phyloP scores from a whole-genome alignment of 2,329 filamentous ascomycete species.

The Colletotrichum theobromicola region DNA sequence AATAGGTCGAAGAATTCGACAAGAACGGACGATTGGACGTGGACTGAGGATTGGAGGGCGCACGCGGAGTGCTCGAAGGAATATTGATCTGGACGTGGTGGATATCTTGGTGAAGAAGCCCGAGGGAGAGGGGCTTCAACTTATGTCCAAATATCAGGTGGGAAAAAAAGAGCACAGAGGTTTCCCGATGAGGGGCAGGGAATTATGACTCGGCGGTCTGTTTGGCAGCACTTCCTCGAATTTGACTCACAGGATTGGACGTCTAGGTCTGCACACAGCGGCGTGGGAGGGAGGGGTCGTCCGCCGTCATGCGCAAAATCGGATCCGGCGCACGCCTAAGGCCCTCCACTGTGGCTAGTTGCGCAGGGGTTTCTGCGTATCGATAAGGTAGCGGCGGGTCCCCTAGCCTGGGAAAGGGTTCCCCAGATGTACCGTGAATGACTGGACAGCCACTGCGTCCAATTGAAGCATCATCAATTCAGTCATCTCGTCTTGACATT shows the following conservation, averaged over 20 bases:
- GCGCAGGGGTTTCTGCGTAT: not conserved
- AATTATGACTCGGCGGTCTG: slow-evolving; percentile 22
- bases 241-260: slow-evolving; percentile 22
- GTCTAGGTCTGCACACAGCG: not conserved
- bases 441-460: not conserved
- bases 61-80: slow-evolving; percentile 62
- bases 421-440: not conserved
- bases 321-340: slow-evolving; percentile 3
- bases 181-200: slow-evolving; percentile 20
- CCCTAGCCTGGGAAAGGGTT: not conserved
- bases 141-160: slow-evolving; percentile 13
- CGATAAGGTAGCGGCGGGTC: not conserved
- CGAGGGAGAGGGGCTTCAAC: slow-evolving; percentile 36
- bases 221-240: slow-evolving; percentile 12
- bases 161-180: slow-evolving; percentile 13
- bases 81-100: slow-evolving; percentile 53
- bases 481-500: not conserved
- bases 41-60: slow-evolving; percentile 52
- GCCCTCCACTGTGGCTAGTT: not conserved
- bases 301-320: not conserved
- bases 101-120: slow-evolving; percentile 42
- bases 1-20: slow-evolving; percentile 28
- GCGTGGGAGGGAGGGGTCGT: slow-evolving; percentile 10
- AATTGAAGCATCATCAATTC: not conserved
- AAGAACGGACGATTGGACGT: slow-evolving; percentile 37